A percentile compares a stretch with the other conserved stretches of the same genome.
These are phyloP conservation scores for Saraca asoca DNA, from an alignment of 331 rosid species.

Conservation along the genomic window DNA sequence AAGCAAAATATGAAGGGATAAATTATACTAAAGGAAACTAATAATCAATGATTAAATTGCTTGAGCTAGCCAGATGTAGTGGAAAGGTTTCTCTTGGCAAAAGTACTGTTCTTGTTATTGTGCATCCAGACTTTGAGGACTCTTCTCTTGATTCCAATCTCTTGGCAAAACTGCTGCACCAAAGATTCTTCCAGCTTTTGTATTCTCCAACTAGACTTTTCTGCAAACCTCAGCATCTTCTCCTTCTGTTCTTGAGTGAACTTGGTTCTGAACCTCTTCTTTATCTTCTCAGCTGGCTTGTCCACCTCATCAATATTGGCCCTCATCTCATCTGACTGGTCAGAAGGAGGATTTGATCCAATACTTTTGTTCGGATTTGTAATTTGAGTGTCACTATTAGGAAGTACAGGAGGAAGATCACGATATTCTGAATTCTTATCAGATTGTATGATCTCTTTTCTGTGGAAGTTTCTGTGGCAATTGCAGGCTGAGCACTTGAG, in stretches of 20 bases:
- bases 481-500: conserved; percentile 55
- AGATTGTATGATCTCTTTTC: conserved; percentile 46
- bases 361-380: conserved; percentile 31
- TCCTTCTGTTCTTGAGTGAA: conserved; percentile 59
- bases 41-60: background rate
- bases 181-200: conserved; percentile 50
- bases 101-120: conserved; percentile 51
- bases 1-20: background rate
- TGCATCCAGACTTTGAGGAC: conserved; percentile 69
- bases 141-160: conserved; percentile 56
- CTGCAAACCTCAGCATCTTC: conserved; percentile 55
- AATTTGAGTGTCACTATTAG: background rate
- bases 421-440: background rate
- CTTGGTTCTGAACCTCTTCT: conserved; percentile 61
- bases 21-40: background rate
- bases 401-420: conserved; percentile 22
- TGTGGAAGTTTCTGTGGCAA: conserved; percentile 64
- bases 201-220: conserved; percentile 54
- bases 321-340: conserved; percentile 35
- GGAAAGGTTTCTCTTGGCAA: conserved; percentile 37
- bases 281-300: conserved; percentile 36
- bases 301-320: conserved; percentile 27
- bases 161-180: conserved; percentile 53
- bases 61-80: conserved; percentile 26
- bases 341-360: conserved; percentile 42